Evolutionary conservation across 1,139 yeast genomes (phyloP).

Genomic region (Protomyces arabidopsidicola): DNA sequence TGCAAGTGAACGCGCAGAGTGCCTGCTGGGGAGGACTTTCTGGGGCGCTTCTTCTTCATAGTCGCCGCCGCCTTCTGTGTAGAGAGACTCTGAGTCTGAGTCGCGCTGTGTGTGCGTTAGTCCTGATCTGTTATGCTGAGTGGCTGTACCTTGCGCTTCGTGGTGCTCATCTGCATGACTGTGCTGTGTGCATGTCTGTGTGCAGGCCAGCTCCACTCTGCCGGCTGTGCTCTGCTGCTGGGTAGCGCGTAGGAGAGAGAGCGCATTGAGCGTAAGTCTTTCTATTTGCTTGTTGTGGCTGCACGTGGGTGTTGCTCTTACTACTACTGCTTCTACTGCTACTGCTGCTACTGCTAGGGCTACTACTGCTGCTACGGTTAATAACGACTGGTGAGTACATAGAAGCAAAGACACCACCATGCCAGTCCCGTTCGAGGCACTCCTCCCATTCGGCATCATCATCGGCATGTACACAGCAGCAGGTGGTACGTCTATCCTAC

Average conservation of each 20-base stretch:
- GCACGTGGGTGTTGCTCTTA: too few relatives aligned
- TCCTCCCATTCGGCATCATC: constrained; percentile 29
- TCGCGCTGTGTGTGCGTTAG: neutral
- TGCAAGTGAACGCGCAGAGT: neutral
- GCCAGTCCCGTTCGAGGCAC: constrained; percentile 29
- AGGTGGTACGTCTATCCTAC: constrained; percentile 8
- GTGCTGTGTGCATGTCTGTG: neutral
- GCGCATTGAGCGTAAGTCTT: too few relatives aligned
- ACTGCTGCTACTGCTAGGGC: neutral
- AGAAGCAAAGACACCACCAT: neutral
- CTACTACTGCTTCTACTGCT: neutral
- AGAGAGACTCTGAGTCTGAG: neutral
- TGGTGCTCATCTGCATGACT: neutral
- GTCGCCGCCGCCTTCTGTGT: neutral
- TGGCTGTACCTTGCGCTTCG: neutral
- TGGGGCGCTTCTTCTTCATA: neutral
- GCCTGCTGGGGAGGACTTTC: neutral
- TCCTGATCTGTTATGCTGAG: neutral
- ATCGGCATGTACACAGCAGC: constrained; percentile 27
- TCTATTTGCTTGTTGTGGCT: neutral
- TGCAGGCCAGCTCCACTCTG: neutral
- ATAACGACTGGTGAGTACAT: too few relatives aligned
- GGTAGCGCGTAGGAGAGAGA: too few relatives aligned
- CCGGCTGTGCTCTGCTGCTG: neutral
- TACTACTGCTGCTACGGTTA: neutral